Base-by-base conservation (phyloP, 2,329 filamentous ascomycete genomes). In the Trichoderma atroviride region DNA sequence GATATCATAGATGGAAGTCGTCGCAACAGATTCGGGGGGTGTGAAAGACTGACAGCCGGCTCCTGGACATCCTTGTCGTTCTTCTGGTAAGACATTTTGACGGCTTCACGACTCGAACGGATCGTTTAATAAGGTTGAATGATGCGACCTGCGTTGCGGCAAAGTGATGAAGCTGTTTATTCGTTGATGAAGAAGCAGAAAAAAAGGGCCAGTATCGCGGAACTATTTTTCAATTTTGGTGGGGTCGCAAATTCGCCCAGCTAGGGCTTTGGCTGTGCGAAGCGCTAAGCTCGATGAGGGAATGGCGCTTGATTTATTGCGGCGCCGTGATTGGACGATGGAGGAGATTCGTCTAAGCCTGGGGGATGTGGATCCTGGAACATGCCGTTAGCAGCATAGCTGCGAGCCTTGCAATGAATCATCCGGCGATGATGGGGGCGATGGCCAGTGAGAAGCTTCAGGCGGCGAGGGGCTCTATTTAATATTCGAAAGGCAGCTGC, bases 1-100 rank as follows among this genome's bases (percentile, higher is more conserved):
- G 60, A 22, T 55, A 53, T n/a, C 14, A 24, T 16, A n/a, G 40
- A 50, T 29, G n/a, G 59, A 27, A 61, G 16, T 6, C 7, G 29
- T 50, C n/a, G 47, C 47, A 50, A 50, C 16, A 9, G 40, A 6
- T 43, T 24, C 9, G 3, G 47, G 3, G 47, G 47, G n/a, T 24
- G 33, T 35, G 1, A 10, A 11, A 33, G 40, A 88, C 89, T 76
- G 87, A 92, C 89, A 81, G 93, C 93, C 83, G 90, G 91, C 83
- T 97, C 94, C 86, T 89, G 92, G 84, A 93, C 92, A 80, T 94
- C 91, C 90, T 97, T 97, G 84, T 97, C 94, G 81, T 88, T 86
- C 90, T 97, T 97, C 85, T 97, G 88, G 91, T 92, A 96, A 85
- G 93, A 96, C 93, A 96, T 96, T 75, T 85, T 91, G 84, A 79